Base-by-base conservation (phyloP, 192 early-diverging fungal genomes). In the Mortierella hygrophila region DNA sequence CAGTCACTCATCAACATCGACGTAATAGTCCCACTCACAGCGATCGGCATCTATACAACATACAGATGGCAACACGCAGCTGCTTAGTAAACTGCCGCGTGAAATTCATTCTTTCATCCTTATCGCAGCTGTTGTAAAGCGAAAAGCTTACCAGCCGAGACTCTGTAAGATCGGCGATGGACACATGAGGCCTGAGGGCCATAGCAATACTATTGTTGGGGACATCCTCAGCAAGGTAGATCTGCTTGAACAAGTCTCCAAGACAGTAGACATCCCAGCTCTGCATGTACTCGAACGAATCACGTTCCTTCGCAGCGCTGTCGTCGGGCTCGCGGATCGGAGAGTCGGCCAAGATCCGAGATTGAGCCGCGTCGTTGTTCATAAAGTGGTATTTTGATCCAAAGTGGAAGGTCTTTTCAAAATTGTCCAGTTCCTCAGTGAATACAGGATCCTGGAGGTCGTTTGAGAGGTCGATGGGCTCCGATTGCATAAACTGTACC, bases 191-290 rank as follows among this genome's bases (percentile, higher is more conserved):
- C 20, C 47, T 76, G 49, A 77, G 21, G 11, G 80, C 81, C 81
- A 82, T 77, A 10, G 70, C 74, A 40, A 88, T 77, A 20, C 87
- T 79, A 44, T 88, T 82, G 35, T 88, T 80, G 3, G 81, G 78
- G 54, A 86, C 76, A 52, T 82, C 77, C 55, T 72, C 89, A 4
- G 87, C 84, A 20, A 87, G 77, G 77, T 90, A 93, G 0, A 93
- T 89, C 41, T 73, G 76, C 74, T 88, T 80, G 52, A 93, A 89
- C 6, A 92, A 77, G 20, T 87, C 72, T 10, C 91, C 92, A 23
- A 93, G 71, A 41, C 90, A 89, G 44, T 83, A 87, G n/a, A 91
- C 87, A 77, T 93, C 92, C 81, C 89, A 89, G 15, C 91, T 90
- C 55, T 90, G 82, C 68, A 85, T 91, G 40, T 88, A 93, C 73